Evolutionary conservation across 129 eudicot species (phyloP), one percentile per base, ranked within the genome.

Genomic region (Flaveria trinervia): DNA sequence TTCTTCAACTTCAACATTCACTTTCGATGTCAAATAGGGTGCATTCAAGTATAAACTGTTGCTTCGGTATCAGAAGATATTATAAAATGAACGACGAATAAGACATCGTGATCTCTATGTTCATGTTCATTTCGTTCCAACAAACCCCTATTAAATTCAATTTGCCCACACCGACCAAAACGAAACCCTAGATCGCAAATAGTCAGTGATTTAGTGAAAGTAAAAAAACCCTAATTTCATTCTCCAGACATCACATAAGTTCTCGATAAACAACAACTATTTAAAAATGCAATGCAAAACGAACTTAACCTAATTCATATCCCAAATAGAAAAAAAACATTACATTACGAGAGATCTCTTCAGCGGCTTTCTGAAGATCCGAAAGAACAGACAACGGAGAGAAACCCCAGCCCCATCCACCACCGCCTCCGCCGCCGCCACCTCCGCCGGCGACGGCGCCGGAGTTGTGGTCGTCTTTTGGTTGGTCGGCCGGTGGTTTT

Each of bases 321-420:
- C 55, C 1, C 36, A 14, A 54, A 0, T 20, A 22, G 22, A 57
- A 12, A 20, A 61, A 25, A 18, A 76, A 67, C 70, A 77, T 61
- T 86, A 90, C 98, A 90, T 88, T 93, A 89, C 98, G 92, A 39
- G 98, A 90, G 89, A 93, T 90, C 90, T 93, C 98, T 74, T 93
- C 97, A 75, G 97, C 97, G 17, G 96, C 98, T 73, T 90, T 93
- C 70, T 93, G 98, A 69, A 93, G 96, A 93, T 93, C 98, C 41
- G 98, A 84, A 2, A 93, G 76, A 79, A 88, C 92, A 17, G 97
- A 90, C 22, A 88, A 68, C 14, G 97, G 84, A 46, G 98, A 90
- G 77, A 93, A 90, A 5, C 97, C 92, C 96, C 98, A 90, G 13
- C 96, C 92, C 98, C 98, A 93, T 44, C 98, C 98, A 1, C 97